Base-by-base conservation (phyloP, 2,329 filamentous ascomycete species). In the Talaromyces sp. region DNA sequence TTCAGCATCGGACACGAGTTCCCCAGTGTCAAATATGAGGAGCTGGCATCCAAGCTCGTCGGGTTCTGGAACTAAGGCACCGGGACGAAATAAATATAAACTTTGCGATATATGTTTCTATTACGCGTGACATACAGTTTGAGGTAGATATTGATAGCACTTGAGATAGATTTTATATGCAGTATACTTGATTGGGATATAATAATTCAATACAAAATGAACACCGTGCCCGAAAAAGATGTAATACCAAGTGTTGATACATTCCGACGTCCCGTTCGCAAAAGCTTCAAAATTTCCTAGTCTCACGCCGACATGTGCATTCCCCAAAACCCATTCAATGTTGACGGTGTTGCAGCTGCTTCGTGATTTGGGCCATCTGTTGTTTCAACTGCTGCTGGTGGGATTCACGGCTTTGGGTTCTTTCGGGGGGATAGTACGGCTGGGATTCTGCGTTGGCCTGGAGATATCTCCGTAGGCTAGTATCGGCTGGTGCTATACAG, bases 1-100 rank as follows among this genome's bases (percentile, higher is more conserved):
- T 68, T 91, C 17, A 80, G 84, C 27, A 87, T 84, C 4, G 89
- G 88, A 0, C 90, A 92, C 70, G 89, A 91, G 68, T 77, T 92
- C 63, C 86, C 86, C 0, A 85, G 91, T 65, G 84, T 84, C 13
- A 82, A 81, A 60, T 84, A 84, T 2, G 75, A 78, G 10, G 82
- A 86, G 59, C 81, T 91, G 60, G 85, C 84, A 1, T 72, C 78
- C n/a, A 73, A 75, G n/a, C 79, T 86, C 44, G 68, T 72, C 56
- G 74, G 76, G 17, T 77, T 79, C 68, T 79, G 77, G 77, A 67
- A 53, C 51, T 62, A 47, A 58, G 39, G 10, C n/a, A 36, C 28
- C 25, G 19, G 27, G 10, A 11, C 10, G 8, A 19, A 22, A 25
- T 25, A 19, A 25, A 8, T 4, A 47, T 47, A 47, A 15, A 47